These are phyloP conservation scores for Hanseniaspora pseudoguilliermondii DNA, from an alignment of 805 yeast genomes.

Conservation along the genomic window DNA sequence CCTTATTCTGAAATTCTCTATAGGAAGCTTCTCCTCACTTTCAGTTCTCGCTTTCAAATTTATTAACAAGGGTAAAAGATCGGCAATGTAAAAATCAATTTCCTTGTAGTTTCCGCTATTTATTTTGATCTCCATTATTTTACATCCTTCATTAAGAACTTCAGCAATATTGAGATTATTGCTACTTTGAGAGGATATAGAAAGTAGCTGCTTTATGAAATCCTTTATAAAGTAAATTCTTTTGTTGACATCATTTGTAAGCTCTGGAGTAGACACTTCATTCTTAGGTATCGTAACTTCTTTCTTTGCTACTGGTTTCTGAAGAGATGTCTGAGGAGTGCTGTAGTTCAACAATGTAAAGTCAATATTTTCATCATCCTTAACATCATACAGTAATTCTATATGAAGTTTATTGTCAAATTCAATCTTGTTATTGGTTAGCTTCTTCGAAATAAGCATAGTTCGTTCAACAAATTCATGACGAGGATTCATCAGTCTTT, in stretches of 20 bases:
- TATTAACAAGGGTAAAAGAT: slow-evolving; percentile 38
- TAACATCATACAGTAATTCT: slow-evolving; percentile 10
- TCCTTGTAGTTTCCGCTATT: slow-evolving; percentile 47
- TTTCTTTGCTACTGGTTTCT: neutral
- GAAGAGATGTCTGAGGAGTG: too few species aligned
- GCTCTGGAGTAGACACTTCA: slow-evolving; percentile 19
- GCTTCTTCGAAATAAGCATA: slow-evolving; percentile 25
- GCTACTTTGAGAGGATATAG: slow-evolving; percentile 31
- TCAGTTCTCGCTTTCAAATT: slow-evolving; percentile 47
- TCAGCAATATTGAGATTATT: slow-evolving; percentile 34
- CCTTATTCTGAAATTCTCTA: slow-evolving; percentile 1
- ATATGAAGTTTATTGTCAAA: slow-evolving; percentile 24
- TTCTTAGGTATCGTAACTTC: slow-evolving; percentile 17
- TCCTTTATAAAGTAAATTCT: slow-evolving; percentile 68
- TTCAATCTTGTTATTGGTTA: slow-evolving; percentile 20
- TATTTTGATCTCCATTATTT: slow-evolving; percentile 45
- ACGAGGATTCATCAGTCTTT: slow-evolving; percentile 20
- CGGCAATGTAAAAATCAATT: slow-evolving; percentile 43
- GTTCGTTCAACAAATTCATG: slow-evolving; percentile 24
- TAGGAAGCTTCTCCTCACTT: slow-evolving; percentile 42
- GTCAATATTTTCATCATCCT: neutral
- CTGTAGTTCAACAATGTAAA: neutral
- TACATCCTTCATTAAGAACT: slow-evolving; percentile 30
- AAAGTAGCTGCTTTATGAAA: slow-evolving; percentile 39
- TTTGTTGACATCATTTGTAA: slow-evolving; percentile 26